A percentile compares a stretch with the other conserved stretches of the same genome.
Evolutionary conservation across 768 basidiomycete genomes (phyloP).

Genomic region (Auriscalpium vulgare): DNA sequence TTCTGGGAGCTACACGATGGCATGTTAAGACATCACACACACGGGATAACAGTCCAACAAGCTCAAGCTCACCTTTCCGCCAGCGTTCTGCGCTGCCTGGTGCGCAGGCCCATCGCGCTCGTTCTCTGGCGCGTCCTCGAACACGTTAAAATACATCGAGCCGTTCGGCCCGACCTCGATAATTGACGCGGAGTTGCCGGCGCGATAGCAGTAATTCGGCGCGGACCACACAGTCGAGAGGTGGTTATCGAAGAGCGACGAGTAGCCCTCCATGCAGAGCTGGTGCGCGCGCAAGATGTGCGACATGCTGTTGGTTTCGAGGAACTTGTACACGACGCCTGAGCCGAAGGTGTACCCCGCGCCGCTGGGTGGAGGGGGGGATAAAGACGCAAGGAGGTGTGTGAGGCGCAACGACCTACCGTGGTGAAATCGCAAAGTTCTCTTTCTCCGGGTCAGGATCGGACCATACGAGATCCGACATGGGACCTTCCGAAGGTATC

Average conservation of each 20-base stretch:
- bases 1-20: slow-evolving; percentile 54
- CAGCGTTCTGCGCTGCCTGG: slow-evolving; percentile 59
- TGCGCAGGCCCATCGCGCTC: slow-evolving; percentile 77
- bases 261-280: slow-evolving; percentile 97
- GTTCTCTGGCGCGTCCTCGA: slow-evolving; percentile 75
- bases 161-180: slow-evolving; percentile 82
- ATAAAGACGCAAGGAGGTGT: slow-evolving; percentile 7
- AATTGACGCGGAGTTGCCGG: slow-evolving; percentile 80
- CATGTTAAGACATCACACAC: slow-evolving; percentile 2
- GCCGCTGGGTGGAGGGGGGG: slow-evolving; percentile 44
- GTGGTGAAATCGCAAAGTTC: slow-evolving; percentile 95
- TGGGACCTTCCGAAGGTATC: slow-evolving; percentile 96
- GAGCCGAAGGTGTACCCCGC: slow-evolving; percentile 98
- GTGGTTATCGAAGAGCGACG: slow-evolving; percentile 86
- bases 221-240: slow-evolving; percentile 98
- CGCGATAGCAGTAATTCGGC: slow-evolving; percentile 96
- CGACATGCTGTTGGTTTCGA: slow-evolving; percentile 90
- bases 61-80: slow-evolving; percentile 46
- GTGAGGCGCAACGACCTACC: slow-evolving; percentile 38
- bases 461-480: slow-evolving; percentile 99
- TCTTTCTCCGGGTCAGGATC: slow-evolving; percentile 98
- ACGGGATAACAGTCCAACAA: background rate
- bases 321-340: slow-evolving; percentile 93
- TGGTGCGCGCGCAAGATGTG: slow-evolving; percentile 97
- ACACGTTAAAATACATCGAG: slow-evolving; percentile 89